Evolutionary conservation across 2,329 filamentous ascomycete genomes (phyloP).

Genomic region (Davidsoniella eucalypti): DNA sequence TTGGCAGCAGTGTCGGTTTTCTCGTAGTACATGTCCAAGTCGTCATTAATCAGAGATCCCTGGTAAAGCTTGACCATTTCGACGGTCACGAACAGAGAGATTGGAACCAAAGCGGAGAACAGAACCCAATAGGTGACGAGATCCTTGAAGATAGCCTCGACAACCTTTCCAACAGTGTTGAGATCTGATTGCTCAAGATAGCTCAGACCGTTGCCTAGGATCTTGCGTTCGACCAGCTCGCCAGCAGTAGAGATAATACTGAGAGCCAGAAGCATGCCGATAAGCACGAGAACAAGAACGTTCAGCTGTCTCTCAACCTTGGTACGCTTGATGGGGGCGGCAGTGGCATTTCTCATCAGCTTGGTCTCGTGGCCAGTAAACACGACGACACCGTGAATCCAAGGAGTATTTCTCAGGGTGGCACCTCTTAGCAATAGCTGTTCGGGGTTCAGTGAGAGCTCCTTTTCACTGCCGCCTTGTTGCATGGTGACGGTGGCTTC

Average conservation of each 20-base stretch:
- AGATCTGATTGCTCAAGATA: conserved; percentile 57
- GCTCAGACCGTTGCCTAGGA: conserved; percentile 40
- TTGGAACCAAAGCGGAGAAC: conserved; percentile 90
- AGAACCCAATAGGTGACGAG: conserved; percentile 98
- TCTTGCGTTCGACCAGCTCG: conserved; percentile 64
- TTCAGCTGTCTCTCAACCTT: conserved; percentile 92
- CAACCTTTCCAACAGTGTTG: conserved; percentile 36
- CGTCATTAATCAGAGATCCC: conserved; percentile 92
- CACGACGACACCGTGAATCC: conserved; percentile 69
- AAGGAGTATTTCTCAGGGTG: conserved; percentile 87
- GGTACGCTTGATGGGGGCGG: conserved; percentile 92
- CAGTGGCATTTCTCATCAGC: conserved; percentile 95
- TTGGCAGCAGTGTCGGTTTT: conserved; percentile 89
- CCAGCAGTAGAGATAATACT: conserved; percentile 85
- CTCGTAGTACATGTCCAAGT: conserved; percentile 95
- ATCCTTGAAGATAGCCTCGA: conserved; percentile 75
- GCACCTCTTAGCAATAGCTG: conserved; percentile 86
- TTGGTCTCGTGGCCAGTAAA: conserved; percentile 89
- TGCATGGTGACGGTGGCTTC: conserved; percentile 90
- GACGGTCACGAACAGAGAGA: conserved; percentile 93
- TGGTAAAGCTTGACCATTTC: conserved; percentile 98
- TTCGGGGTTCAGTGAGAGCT: conserved; percentile 75
- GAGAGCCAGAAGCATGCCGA: conserved; percentile 65
- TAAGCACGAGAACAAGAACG: conserved; percentile 76
- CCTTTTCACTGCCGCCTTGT: conserved; percentile 80